Evolutionary conservation across 371 early-diverging fungal genomes (phyloP).

Genomic region (Synchytrium microbalum): DNA sequence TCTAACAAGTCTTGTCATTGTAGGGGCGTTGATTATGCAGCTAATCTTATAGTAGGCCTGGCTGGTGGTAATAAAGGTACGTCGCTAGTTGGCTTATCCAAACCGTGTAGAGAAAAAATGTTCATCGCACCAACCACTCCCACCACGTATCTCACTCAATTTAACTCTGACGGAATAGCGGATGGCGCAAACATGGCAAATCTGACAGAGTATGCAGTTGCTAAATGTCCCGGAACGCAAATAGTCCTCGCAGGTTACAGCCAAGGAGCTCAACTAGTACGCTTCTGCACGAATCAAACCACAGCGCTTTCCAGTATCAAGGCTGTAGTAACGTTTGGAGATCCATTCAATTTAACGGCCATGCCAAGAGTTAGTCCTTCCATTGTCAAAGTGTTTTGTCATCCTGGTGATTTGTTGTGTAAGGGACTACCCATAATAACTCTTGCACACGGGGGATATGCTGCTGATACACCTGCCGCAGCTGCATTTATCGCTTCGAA

Average conservation of each 20-base stretch:
- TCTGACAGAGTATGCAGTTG: background rate
- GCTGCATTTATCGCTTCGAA: background rate
- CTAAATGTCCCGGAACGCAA: background rate
- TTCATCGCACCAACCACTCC: background rate
- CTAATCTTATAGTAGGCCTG: background rate
- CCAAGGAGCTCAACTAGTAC: background rate
- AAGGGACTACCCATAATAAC: background rate
- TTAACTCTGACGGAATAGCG: background rate
- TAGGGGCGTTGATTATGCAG: background rate
- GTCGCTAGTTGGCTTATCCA: too few relatives aligned
- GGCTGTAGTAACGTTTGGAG: conserved; percentile 5
- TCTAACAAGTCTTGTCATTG: too few relatives aligned
- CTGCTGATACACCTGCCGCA: background rate
- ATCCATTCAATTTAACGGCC: background rate
- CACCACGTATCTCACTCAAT: background rate
- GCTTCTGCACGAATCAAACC: background rate
- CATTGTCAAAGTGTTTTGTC: background rate
- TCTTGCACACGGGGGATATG: background rate
- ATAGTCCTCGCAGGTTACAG: conserved; percentile 2
- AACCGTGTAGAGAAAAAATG: too few relatives aligned
- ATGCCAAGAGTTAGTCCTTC: background rate
- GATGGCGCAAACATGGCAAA: background rate
- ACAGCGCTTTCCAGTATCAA: background rate
- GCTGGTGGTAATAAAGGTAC: too few relatives aligned
- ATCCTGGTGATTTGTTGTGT: background rate